Conservation (phyloP, 2,329 filamentous ascomycete species). For the Ramularia endophylla region DNA sequence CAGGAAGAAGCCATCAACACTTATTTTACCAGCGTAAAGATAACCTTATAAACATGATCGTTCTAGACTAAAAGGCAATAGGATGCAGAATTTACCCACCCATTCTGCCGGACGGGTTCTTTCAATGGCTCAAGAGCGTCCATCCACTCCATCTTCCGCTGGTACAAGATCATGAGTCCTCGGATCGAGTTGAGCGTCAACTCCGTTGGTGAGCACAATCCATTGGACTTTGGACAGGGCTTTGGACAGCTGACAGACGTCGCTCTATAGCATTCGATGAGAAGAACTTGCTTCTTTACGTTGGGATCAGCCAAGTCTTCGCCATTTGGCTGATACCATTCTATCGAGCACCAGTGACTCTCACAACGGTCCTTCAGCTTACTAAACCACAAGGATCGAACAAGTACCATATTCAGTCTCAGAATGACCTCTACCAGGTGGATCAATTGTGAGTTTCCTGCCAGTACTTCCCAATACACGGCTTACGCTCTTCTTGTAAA, state of each 20-base stretch:
- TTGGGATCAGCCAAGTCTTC: conserved; percentile 69
- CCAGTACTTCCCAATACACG: too few relatives aligned
- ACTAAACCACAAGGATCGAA: conserved; percentile 7
- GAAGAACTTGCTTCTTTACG: conserved; percentile 61
- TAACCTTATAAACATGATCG: too few relatives aligned
- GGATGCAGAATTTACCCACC: conserved; percentile 68
- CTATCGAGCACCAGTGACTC: conserved; percentile 50
- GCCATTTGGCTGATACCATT: conserved; percentile 72
- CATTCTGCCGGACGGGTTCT: conserved; percentile 63
- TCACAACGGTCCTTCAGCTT: conserved; percentile 31
- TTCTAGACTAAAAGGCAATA: too few relatives aligned
- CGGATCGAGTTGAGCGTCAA: conserved; percentile 63
- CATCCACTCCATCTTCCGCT: conserved; percentile 66
- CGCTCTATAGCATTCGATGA: conserved; percentile 59
- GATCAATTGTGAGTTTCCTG: conserved; percentile 50
- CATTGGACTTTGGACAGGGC: not conserved
- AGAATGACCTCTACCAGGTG: conserved; percentile 77
- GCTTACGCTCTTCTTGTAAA: too few relatives aligned
- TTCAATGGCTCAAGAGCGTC: conserved; percentile 60
- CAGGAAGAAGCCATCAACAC: conserved; percentile 60
- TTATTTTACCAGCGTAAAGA: conserved; percentile 71
- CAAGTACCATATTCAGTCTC: conserved; percentile 65
- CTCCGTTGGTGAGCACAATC: conserved; percentile 42
- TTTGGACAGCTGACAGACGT: not conserved
- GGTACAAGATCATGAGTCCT: conserved; percentile 80